phyloP scores from a whole-genome alignment of 2,329 filamentous ascomycete species.

The Diaporthe destruens region DNA sequence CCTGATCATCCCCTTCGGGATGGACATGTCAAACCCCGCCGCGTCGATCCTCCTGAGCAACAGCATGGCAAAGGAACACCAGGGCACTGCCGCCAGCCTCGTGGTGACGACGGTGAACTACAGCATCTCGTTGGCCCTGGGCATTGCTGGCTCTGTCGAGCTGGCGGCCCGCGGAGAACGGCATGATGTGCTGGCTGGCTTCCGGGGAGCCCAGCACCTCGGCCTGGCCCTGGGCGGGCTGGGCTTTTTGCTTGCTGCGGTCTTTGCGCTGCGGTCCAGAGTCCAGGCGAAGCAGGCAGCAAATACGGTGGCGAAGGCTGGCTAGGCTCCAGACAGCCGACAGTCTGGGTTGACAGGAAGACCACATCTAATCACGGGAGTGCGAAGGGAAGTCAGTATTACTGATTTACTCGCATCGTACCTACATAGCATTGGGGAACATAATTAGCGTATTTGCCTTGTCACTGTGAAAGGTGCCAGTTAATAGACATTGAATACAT shows the following conservation, averaged over 20 bases:
- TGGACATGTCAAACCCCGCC: conserved; percentile 76
- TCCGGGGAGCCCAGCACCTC: conserved; percentile 56
- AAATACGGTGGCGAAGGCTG: background rate
- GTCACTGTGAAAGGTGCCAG: background rate
- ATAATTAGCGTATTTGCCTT: background rate
- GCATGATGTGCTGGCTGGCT: conserved; percentile 50
- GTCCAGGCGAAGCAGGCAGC: background rate
- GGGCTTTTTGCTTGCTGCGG: conserved; percentile 51
- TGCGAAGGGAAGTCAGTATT: background rate
- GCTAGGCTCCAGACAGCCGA: background rate
- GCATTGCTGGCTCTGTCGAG: conserved; percentile 75
- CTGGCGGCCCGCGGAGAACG: conserved; percentile 49
- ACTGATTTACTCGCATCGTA: background rate
- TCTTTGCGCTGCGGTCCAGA: conserved; percentile 46
- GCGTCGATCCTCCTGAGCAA: conserved; percentile 72
- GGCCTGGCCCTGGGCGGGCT: conserved; percentile 56
- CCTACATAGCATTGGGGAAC: background rate
- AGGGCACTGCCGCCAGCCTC: conserved; percentile 64
- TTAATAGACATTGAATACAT: background rate
- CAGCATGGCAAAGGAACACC: conserved; percentile 58
- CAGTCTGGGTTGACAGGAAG: background rate
- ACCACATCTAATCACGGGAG: background rate
- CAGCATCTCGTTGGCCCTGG: conserved; percentile 73
- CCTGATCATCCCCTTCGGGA: conserved; percentile 71
- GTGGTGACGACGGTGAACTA: conserved; percentile 78